Percentiles rank a stretch among this genome's conserved stretches.
Evolutionary conservation across 2,329 filamentous ascomycete genomes (phyloP).

Genomic region (Reticulascus tulasneorum): DNA sequence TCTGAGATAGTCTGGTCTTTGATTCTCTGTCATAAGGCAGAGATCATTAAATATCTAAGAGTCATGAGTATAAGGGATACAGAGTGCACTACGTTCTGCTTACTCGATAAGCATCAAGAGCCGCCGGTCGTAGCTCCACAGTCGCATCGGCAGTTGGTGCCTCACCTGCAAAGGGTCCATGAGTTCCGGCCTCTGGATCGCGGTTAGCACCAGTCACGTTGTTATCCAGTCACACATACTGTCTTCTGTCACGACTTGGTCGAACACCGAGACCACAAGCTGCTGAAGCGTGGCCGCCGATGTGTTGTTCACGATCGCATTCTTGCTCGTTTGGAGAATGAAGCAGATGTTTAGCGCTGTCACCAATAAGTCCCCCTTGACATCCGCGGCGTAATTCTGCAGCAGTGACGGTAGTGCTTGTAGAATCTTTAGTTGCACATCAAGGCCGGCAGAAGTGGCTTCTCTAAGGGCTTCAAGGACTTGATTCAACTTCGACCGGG

Average conservation of each 20-base stretch:
- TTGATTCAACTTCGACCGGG: constrained; percentile 74
- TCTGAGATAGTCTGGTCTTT: constrained; percentile 76
- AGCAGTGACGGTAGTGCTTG: constrained; percentile 86
- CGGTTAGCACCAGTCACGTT: constrained; percentile 13
- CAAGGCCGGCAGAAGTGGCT: constrained; percentile 73
- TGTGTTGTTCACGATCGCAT: constrained; percentile 89
- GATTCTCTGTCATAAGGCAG: constrained; percentile 80
- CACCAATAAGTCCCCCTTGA: constrained; percentile 77
- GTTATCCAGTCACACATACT: constrained; percentile 42
- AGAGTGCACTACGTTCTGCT: too few relatives aligned
- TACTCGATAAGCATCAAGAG: constrained; percentile 79
- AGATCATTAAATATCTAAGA: constrained; percentile 78
- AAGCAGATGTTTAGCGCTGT: constrained; percentile 88
- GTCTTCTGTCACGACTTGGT: constrained; percentile 82
- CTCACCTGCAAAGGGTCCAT: constrained; percentile 59
- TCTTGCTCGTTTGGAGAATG: constrained; percentile 85
- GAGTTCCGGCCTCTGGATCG: constrained; percentile 36
- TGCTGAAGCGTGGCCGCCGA: constrained; percentile 96
- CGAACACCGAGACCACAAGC: constrained; percentile 86
- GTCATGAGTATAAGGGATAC: constrained; percentile 8
- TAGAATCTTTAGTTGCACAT: constrained; percentile 93
- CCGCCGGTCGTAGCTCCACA: constrained; percentile 67
- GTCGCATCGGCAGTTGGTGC: constrained; percentile 62
- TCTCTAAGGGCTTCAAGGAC: constrained; percentile 85
- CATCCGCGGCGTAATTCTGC: constrained; percentile 81